Conservation (phyloP, 2,329 filamentous ascomycete species). For the Teratosphaeria pseudoeucalypti region DNA sequence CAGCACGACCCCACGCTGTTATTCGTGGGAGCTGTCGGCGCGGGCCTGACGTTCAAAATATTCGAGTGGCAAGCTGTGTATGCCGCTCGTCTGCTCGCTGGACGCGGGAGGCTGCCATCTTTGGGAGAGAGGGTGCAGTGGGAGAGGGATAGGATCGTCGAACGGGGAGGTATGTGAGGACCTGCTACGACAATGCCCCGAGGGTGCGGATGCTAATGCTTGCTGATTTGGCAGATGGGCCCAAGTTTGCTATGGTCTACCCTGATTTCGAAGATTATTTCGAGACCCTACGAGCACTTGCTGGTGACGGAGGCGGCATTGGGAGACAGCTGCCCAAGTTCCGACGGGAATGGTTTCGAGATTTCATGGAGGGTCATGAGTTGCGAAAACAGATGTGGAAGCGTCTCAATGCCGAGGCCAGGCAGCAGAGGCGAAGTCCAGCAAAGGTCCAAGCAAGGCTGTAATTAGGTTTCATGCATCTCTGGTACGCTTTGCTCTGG, state of each 20-base stretch:
- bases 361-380: not conserved
- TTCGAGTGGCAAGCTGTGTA: not conserved
- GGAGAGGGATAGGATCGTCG: not conserved
- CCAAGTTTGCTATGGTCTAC: not conserved
- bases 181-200: not conserved
- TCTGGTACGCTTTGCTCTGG: slow-evolving; percentile 16
- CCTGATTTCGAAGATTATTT: not conserved
- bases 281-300: not conserved
- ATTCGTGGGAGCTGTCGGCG: slow-evolving; percentile 47
- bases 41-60: not conserved
- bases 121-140: not conserved
- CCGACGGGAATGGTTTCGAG: not conserved
- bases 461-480: slow-evolving; percentile 4
- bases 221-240: not conserved
- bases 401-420: not conserved
- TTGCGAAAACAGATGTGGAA: not conserved
- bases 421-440: not conserved
- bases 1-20: slow-evolving; percentile 44
- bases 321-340: not conserved
- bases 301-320: not conserved
- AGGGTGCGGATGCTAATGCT: not conserved
- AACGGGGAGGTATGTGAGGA: not conserved
- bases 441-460: not conserved
- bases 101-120: not conserved
- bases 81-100: not conserved